Evolutionary conservation across 2,329 filamentous ascomycete species (phyloP).

Genomic region (Calonectria leucothoes): DNA sequence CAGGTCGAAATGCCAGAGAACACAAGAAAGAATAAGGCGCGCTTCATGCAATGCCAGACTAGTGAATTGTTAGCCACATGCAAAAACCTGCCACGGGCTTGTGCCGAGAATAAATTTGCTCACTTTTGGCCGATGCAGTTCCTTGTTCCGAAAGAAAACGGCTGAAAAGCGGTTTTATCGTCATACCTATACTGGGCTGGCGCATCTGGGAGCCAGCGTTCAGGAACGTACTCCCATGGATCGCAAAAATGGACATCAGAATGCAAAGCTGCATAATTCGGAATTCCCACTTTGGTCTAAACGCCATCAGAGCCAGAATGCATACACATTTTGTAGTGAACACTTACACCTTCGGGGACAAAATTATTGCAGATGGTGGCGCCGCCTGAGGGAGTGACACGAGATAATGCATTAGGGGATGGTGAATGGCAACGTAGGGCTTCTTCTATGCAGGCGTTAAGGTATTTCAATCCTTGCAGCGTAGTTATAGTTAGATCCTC

Average conservation of each 20-base stretch:
- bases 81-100: background rate
- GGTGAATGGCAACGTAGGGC: background rate
- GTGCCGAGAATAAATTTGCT: background rate
- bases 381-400: background rate
- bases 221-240: background rate
- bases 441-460: conserved; percentile 5
- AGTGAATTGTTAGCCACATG: background rate
- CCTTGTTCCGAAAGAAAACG: background rate
- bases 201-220: background rate
- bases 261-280: background rate
- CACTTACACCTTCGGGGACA: background rate
- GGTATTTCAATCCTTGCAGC: background rate
- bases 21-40: background rate
- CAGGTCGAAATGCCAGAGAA: background rate
- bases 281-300: background rate
- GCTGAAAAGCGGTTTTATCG: background rate
- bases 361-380: background rate
- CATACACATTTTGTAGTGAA: background rate
- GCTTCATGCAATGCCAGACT: background rate
- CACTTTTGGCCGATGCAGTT: background rate
- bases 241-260: conserved; percentile 4
- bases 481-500: background rate
- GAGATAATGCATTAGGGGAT: background rate
- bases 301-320: background rate
- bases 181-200: background rate